These are phyloP conservation scores for Earliella scabrosa DNA, from an alignment of 1,284 basidiomycete species.

Conservation along the genomic window DNA sequence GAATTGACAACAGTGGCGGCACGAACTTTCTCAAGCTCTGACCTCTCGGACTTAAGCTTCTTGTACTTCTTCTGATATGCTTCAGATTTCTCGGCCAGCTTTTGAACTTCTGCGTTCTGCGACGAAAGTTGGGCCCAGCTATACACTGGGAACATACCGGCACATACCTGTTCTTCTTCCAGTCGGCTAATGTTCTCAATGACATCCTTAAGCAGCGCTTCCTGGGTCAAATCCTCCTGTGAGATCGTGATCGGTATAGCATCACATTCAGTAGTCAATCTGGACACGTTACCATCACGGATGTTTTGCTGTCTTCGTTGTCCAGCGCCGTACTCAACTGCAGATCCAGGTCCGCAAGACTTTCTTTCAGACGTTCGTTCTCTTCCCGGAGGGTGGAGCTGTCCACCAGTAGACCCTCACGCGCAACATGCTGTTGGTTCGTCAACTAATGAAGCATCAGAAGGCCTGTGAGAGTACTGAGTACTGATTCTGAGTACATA, in stretches of 20 bases:
- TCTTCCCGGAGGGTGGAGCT: conserved; percentile 1
- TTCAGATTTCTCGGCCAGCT: neutral
- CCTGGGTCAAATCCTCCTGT: no score
- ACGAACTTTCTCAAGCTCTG: neutral
- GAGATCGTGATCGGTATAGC: no score
- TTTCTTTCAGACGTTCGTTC: conserved; percentile 9
- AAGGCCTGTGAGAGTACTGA: neutral
- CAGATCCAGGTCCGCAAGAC: neutral
- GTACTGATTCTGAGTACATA: neutral
- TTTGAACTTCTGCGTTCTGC: neutral
- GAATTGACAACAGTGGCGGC: no score
- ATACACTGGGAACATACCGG: no score
- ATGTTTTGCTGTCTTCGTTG: neutral
- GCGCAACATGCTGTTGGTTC: neutral
- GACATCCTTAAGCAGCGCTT: no score
- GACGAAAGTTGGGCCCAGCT: no score
- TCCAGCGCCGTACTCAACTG: neutral
- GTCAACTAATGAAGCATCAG: neutral
- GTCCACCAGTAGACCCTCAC: conserved; percentile 8
- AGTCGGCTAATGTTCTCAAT: no score
- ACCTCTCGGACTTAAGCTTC: neutral
- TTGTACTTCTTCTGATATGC: neutral
- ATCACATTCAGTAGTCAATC: no score
- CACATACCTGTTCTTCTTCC: no score
- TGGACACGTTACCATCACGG: no score